Percentiles rank a stretch among this genome's conserved stretches.
phyloP scores from a whole-genome alignment of 1,284 basidiomycete genomes.

The Austroboletus niveus region DNA sequence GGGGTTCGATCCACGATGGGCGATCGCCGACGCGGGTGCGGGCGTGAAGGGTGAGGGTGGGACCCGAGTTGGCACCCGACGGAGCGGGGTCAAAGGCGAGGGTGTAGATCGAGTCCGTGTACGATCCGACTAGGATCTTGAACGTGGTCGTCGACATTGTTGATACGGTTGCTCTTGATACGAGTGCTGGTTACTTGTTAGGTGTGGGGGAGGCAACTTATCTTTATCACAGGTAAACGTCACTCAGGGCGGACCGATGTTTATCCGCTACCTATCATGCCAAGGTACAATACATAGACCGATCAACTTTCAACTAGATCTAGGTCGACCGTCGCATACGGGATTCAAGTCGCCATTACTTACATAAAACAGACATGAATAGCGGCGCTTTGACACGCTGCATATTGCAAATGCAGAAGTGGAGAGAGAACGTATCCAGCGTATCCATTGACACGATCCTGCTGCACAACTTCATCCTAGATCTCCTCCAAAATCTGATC shows the following conservation, averaged over 20 bases:
- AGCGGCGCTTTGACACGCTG: too few relatives aligned
- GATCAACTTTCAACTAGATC: too few relatives aligned
- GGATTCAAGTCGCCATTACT: too few relatives aligned
- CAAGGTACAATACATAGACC: too few relatives aligned
- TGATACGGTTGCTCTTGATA: too few relatives aligned
- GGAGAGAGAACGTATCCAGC: too few relatives aligned
- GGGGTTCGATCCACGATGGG: slow-evolving; percentile 67
- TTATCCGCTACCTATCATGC: neutral
- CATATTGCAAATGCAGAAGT: too few relatives aligned
- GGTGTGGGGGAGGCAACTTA: neutral
- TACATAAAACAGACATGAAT: too few relatives aligned
- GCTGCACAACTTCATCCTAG: slow-evolving; percentile 4
- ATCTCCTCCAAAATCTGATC: slow-evolving; percentile 34
- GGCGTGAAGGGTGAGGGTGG: slow-evolving; percentile 44
- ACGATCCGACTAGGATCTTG: slow-evolving; percentile 62
- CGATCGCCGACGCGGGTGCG: slow-evolving; percentile 53
- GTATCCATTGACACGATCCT: neutral
- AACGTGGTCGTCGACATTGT: neutral
- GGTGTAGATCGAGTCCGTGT: slow-evolving; percentile 58
- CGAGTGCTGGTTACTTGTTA: too few relatives aligned
- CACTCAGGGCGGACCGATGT: too few relatives aligned
- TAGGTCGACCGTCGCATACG: too few relatives aligned
- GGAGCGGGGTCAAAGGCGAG: slow-evolving; percentile 42
- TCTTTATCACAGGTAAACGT: too few relatives aligned
- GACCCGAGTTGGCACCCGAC: slow-evolving; percentile 1